Evolutionary conservation across 768 basidiomycete genomes (phyloP).

Genomic region (Austroboletus eburneus): DNA sequence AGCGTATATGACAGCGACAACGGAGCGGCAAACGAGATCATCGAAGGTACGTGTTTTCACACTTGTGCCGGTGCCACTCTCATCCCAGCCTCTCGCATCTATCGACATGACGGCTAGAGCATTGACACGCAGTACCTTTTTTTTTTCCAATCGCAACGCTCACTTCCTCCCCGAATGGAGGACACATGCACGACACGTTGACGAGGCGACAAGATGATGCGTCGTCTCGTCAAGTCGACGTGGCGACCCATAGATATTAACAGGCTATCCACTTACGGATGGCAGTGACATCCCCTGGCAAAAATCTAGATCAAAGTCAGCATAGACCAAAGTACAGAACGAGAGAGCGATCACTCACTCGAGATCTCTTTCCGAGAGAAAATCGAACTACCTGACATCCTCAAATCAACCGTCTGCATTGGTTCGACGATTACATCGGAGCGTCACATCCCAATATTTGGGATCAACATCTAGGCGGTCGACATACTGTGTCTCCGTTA

Average conservation of each 20-base stretch:
- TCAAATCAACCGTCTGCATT: slow-evolving; percentile 85
- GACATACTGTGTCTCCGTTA: slow-evolving; percentile 11
- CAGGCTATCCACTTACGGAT: slow-evolving; percentile 75
- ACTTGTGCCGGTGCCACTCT: no score
- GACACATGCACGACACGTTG: no score
- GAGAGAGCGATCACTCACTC: slow-evolving; percentile 48
- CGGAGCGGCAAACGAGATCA: no score
- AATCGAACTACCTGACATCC: slow-evolving; percentile 87
- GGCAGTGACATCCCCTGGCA: slow-evolving; percentile 77
- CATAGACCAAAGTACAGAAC: background rate
- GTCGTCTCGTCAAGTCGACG: no score
- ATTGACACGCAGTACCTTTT: no score
- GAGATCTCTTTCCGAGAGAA: slow-evolving; percentile 62
- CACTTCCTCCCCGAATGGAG: no score
- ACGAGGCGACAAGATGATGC: no score
- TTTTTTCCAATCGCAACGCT: no score
- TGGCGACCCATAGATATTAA: slow-evolving; percentile 59
- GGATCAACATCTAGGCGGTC: slow-evolving; percentile 35
- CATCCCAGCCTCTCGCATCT: no score
- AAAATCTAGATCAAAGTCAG: slow-evolving; percentile 47
- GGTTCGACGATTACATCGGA: slow-evolving; percentile 66
- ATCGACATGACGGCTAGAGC: no score
- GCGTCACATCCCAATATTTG: slow-evolving; percentile 46
- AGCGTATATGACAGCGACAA: no score
- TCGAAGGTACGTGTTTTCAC: no score